A percentile compares a stretch with the other conserved stretches of the same genome.
phyloP scores from a whole-genome alignment of 768 basidiomycete species.

The Suillus subluteus region DNA sequence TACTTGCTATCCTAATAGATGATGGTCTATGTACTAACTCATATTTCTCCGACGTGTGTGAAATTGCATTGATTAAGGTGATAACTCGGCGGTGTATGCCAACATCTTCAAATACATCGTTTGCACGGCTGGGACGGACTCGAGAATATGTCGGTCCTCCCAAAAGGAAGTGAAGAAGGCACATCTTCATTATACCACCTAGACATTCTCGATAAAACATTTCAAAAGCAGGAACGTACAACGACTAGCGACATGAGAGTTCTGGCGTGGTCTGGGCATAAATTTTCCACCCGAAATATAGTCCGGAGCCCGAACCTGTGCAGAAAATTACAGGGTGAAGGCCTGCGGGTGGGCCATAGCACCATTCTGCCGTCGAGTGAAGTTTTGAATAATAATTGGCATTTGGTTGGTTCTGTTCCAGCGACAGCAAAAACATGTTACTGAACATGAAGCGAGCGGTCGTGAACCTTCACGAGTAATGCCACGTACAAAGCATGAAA shows the following conservation, averaged over 20 bases:
- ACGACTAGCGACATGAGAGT: neutral
- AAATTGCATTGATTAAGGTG: neutral
- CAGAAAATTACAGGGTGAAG: neutral
- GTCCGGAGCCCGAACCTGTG: neutral
- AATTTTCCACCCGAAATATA: neutral
- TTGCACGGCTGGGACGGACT: neutral
- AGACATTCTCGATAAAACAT: neutral
- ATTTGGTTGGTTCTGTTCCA: neutral
- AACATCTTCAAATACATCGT: neutral
- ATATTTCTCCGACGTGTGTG: neutral
- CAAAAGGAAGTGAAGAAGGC: neutral
- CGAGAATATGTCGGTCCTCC: neutral
- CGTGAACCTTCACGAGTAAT: neutral
- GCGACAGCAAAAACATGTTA: neutral
- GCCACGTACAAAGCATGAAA: neutral
- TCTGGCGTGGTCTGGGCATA: neutral
- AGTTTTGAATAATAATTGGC: neutral
- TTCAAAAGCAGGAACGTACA: neutral
- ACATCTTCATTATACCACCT: neutral
- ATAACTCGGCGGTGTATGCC: neutral
- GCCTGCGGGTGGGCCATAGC: neutral
- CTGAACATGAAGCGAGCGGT: neutral
- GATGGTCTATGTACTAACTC: neutral
- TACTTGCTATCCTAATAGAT: constrained; percentile 5
- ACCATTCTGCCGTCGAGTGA: neutral